These are phyloP conservation scores for Tricholomella constricta DNA, from an alignment of 768 basidiomycete species.

Conservation along the genomic window DNA sequence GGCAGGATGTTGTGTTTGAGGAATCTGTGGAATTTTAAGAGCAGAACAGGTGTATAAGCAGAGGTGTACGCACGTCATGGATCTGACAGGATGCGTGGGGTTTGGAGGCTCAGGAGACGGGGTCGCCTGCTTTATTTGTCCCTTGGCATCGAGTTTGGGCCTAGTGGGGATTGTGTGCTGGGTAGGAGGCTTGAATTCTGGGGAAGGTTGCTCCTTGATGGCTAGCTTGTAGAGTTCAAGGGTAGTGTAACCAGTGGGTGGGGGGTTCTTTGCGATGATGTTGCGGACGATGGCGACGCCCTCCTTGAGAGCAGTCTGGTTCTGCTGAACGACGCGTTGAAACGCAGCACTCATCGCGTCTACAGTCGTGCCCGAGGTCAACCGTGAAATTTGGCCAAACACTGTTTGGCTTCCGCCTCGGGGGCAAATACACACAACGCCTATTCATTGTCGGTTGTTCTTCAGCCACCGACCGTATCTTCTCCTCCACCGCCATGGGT, in stretches of 20 bases:
- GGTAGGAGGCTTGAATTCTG: slow-evolving; percentile 25
- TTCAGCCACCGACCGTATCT: slow-evolving; percentile 5
- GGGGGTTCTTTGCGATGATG: slow-evolving; percentile 28
- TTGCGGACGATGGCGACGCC: slow-evolving; percentile 31
- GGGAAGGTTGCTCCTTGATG: slow-evolving; percentile 27
- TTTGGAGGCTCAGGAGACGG: slow-evolving; percentile 34
- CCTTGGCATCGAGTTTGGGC: slow-evolving; percentile 2
- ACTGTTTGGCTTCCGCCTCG: slow-evolving; percentile 3
- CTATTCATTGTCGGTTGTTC: slow-evolving; percentile 1
- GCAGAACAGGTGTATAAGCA: neutral
- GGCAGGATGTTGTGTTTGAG: slow-evolving; percentile 56
- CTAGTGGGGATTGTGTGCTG: slow-evolving; percentile 5
- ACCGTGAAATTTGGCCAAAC: slow-evolving; percentile 9
- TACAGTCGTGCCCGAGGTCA: neutral
- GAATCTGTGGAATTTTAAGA: slow-evolving; percentile 39
- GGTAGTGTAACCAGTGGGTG: slow-evolving; percentile 36
- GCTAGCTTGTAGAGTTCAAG: slow-evolving; percentile 40
- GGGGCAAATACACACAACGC: slow-evolving; percentile 12
- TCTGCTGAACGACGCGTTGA: slow-evolving; percentile 8
- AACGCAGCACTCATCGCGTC: slow-evolving; percentile 10
- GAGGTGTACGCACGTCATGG: slow-evolving; percentile 44
- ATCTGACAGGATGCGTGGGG: slow-evolving; percentile 52
- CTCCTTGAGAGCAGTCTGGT: slow-evolving; percentile 16
- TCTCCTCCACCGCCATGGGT: slow-evolving; percentile 26
- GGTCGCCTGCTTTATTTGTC: neutral